Evolutionary conservation across 2,329 filamentous ascomycete genomes (phyloP).

Genomic region (Colletotrichum falcatum): DNA sequence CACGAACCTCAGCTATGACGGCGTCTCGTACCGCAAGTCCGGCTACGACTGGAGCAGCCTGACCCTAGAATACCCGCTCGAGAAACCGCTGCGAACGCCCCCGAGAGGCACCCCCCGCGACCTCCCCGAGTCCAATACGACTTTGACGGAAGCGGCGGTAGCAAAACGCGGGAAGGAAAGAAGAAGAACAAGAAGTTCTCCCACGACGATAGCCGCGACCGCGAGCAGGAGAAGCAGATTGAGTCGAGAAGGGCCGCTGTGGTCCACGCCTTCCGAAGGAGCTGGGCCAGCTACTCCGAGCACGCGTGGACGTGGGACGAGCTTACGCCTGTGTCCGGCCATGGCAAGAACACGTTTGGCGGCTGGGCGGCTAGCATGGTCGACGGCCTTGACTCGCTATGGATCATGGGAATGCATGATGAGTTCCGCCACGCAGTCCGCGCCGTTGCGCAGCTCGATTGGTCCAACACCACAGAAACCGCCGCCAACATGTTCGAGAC

Average conservation of each 20-base stretch:
- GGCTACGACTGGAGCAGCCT: slow-evolving; percentile 55
- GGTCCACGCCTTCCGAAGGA: slow-evolving; percentile 56
- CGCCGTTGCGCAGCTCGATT: slow-evolving; percentile 66
- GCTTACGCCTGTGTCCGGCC: slow-evolving; percentile 62
- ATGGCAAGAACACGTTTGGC: slow-evolving; percentile 60
- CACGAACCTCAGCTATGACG: slow-evolving; percentile 23
- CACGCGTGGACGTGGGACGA: slow-evolving; percentile 70
- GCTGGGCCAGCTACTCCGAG: slow-evolving; percentile 64
- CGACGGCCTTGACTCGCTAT: slow-evolving; percentile 69
- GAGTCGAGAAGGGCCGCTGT: slow-evolving; percentile 53
- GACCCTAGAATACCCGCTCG: slow-evolving; percentile 49
- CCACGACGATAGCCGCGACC: slow-evolving; percentile 50
- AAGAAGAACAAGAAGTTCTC: slow-evolving; percentile 43
- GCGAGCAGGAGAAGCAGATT: slow-evolving; percentile 41
- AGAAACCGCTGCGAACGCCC: slow-evolving; percentile 48
- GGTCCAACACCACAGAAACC: slow-evolving; percentile 58
- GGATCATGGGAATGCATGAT: slow-evolving; percentile 68
- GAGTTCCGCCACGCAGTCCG: slow-evolving; percentile 66
- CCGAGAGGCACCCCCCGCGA: slow-evolving; percentile 51
- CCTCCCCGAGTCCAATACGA: slow-evolving; percentile 46
- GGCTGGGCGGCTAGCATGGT: slow-evolving; percentile 71
- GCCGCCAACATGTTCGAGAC: slow-evolving; percentile 73
- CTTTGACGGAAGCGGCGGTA: slow-evolving; percentile 48
- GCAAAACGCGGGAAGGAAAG: slow-evolving; percentile 28
- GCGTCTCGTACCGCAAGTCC: slow-evolving; percentile 40